Conservation (phyloP, 2,329 filamentous ascomycete species). For the Microcyclospora tardicrescens region DNA sequence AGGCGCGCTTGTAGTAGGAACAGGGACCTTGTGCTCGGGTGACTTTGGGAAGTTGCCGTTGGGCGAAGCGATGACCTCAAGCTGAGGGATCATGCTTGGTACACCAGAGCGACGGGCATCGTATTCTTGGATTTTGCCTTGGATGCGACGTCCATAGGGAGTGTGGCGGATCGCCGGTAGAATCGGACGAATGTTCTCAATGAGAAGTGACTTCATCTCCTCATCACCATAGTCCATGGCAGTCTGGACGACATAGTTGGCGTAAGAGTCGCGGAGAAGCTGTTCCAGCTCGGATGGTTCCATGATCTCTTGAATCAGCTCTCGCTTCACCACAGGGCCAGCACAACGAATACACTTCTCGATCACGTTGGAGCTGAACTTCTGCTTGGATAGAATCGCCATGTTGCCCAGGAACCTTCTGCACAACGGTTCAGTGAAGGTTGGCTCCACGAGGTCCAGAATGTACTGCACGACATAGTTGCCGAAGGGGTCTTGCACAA, state of each 20-base stretch:
- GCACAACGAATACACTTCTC: conserved; percentile 84
- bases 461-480: conserved; percentile 99
- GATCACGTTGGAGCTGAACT: conserved; percentile 98
- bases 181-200: conserved; percentile 75
- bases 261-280: conserved; percentile 81
- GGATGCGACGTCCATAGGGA: conserved; percentile 86
- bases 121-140: conserved; percentile 63
- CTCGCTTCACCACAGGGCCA: conserved; percentile 57
- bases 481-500: conserved; percentile 94
- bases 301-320: conserved; percentile 75
- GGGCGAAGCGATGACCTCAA: conserved; percentile 4
- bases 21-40: conserved; percentile 9
- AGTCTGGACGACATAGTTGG: conserved; percentile 97
- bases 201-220: conserved; percentile 58
- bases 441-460: conserved; percentile 73
- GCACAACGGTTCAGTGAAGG: conserved; percentile 82
- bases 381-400: conserved; percentile 71
- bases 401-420: conserved; percentile 64
- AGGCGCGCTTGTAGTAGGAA: conserved; percentile 3
- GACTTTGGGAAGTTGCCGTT: conserved; percentile 3
- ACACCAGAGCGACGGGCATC: conserved; percentile 32
- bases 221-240: conserved; percentile 74
- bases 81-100: conserved; percentile 13
- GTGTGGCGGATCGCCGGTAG: conserved; percentile 76
- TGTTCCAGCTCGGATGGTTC: conserved; percentile 66